A percentile compares a stretch with the other conserved stretches of the same genome.
These are phyloP conservation scores for Botryotinia convoluta DNA, from an alignment of 2,329 filamentous ascomycete genomes.

Conservation along the genomic window DNA sequence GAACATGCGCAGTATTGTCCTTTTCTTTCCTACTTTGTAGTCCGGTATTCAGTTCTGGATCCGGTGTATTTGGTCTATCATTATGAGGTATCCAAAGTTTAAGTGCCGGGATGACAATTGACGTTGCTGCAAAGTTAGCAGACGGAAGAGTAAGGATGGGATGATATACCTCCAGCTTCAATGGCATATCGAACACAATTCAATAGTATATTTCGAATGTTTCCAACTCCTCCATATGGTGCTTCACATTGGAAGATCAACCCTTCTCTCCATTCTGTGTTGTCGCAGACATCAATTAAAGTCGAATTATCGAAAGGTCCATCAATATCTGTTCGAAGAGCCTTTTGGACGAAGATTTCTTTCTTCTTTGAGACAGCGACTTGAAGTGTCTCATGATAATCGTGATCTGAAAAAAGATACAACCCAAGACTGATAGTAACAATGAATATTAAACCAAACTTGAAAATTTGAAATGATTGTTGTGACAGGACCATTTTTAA, in stretches of 20 bases:
- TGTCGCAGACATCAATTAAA: slow-evolving; percentile 33
- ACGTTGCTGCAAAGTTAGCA: slow-evolving; percentile 16
- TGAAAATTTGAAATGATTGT: not conserved
- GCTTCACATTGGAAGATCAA: slow-evolving; percentile 43
- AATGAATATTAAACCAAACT: slow-evolving; percentile 22
- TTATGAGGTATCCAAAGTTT: slow-evolving; percentile 20
- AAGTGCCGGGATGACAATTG: slow-evolving; percentile 16
- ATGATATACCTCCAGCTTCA: slow-evolving; percentile 37
- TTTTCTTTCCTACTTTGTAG: slow-evolving; percentile 19
- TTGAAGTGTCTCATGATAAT: slow-evolving; percentile 16
- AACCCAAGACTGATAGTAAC: not conserved
- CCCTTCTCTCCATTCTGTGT: slow-evolving; percentile 38
- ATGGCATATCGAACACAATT: slow-evolving; percentile 44
- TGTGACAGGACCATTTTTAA: slow-evolving; percentile 10
- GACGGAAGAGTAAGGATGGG: not conserved
- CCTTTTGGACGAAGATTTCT: slow-evolving; percentile 23
- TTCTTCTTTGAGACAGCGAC: slow-evolving; percentile 17
- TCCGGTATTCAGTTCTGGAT: not conserved
- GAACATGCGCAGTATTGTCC: slow-evolving; percentile 16
- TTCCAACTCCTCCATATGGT: slow-evolving; percentile 42
- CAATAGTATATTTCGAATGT: slow-evolving; percentile 43
- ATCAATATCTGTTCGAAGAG: slow-evolving; percentile 27
- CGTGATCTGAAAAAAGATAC: slow-evolving; percentile 11
- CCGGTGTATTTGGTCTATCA: not conserved
- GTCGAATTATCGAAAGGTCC: slow-evolving; percentile 25